Evolutionary conservation across 1,284 basidiomycete species (phyloP).

Genomic region (Cystobasidium pallidum): DNA sequence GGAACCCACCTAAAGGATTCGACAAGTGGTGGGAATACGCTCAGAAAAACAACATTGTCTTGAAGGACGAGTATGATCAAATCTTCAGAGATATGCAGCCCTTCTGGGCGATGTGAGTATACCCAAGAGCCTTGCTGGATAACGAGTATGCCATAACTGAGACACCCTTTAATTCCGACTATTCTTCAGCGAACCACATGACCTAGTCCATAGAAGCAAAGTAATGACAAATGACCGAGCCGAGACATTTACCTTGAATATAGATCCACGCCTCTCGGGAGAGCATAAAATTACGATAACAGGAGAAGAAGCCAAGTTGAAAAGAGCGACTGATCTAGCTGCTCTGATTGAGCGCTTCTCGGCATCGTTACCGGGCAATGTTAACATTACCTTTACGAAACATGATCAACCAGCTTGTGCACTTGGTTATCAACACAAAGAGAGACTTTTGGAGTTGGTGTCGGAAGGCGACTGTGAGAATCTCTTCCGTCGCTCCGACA

Average conservation of each 20-base stretch:
- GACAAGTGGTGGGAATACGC: slow-evolving; percentile 61
- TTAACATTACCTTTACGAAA: slow-evolving; percentile 58
- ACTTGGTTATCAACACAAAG: slow-evolving; percentile 57
- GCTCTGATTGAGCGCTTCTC: slow-evolving; percentile 56
- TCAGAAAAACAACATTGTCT: slow-evolving; percentile 52
- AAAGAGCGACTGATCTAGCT: slow-evolving; percentile 52
- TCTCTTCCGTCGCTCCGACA: neutral
- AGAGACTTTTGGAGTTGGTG: slow-evolving; percentile 57
- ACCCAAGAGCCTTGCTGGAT: neutral
- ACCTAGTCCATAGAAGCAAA: slow-evolving; percentile 33
- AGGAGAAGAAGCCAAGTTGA: slow-evolving; percentile 45
- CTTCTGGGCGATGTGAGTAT: slow-evolving; percentile 46
- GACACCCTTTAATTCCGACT: neutral
- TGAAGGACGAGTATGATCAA: slow-evolving; percentile 55
- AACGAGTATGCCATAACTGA: neutral
- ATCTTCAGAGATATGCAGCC: slow-evolving; percentile 49
- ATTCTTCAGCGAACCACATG: slow-evolving; percentile 39
- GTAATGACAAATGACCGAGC: slow-evolving; percentile 42
- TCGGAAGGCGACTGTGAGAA: slow-evolving; percentile 57
- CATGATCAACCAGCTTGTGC: slow-evolving; percentile 61
- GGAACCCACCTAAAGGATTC: slow-evolving; percentile 82
- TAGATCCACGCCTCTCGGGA: slow-evolving; percentile 28
- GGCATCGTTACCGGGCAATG: slow-evolving; percentile 55
- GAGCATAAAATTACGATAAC: slow-evolving; percentile 31
- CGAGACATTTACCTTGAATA: slow-evolving; percentile 36